A percentile compares a stretch with the other conserved stretches of the same genome.
Conservation (phyloP, 192 early-diverging fungal species). For the Ramicandelaber brevisporus region DNA sequence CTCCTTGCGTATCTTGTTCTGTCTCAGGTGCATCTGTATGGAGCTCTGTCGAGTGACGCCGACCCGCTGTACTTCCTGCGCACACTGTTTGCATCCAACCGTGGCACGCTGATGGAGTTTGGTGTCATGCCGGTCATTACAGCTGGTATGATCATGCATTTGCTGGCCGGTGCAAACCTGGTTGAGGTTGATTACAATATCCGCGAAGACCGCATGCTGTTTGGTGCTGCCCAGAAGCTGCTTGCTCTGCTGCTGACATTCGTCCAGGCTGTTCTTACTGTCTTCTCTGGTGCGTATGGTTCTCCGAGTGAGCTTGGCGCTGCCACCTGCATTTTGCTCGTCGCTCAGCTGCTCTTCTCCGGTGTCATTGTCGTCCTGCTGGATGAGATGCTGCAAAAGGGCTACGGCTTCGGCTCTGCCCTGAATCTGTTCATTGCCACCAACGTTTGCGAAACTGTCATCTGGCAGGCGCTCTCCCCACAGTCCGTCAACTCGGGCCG, state of each 20-base stretch:
- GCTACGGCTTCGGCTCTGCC: slow-evolving; percentile 97
- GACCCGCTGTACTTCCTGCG: slow-evolving; percentile 99
- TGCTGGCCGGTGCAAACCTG: slow-evolving; percentile 91
- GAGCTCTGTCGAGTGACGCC: slow-evolving; percentile 98
- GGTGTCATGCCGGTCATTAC: slow-evolving; percentile 99
- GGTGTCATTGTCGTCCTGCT: slow-evolving; percentile 92
- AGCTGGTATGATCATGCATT: slow-evolving; percentile 99
- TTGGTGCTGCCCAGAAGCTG: slow-evolving; percentile 96
- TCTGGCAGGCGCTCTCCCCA: slow-evolving; percentile 97
- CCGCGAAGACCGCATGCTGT: slow-evolving; percentile 95
- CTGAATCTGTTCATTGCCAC: slow-evolving; percentile 99
- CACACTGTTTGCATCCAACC: slow-evolving; percentile 97
- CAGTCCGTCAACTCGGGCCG: slow-evolving; percentile 93
- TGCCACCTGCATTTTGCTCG: slow-evolving; percentile 83
- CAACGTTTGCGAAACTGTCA: slow-evolving; percentile 97
- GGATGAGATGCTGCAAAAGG: slow-evolving; percentile 99
- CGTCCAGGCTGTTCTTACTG: slow-evolving; percentile 92
- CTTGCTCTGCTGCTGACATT: slow-evolving; percentile 98
- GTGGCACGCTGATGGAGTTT: slow-evolving; percentile 99
- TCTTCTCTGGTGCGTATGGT: slow-evolving; percentile 95
- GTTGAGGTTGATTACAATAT: slow-evolving; percentile 97
- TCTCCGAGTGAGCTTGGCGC: slow-evolving; percentile 86
- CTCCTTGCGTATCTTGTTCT: slow-evolving; percentile 97
- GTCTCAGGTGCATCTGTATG: slow-evolving; percentile 98
- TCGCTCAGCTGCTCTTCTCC: slow-evolving; percentile 91